Conservation (phyloP, 2,329 filamentous ascomycete species). For the Paecilomyces sp. region DNA sequence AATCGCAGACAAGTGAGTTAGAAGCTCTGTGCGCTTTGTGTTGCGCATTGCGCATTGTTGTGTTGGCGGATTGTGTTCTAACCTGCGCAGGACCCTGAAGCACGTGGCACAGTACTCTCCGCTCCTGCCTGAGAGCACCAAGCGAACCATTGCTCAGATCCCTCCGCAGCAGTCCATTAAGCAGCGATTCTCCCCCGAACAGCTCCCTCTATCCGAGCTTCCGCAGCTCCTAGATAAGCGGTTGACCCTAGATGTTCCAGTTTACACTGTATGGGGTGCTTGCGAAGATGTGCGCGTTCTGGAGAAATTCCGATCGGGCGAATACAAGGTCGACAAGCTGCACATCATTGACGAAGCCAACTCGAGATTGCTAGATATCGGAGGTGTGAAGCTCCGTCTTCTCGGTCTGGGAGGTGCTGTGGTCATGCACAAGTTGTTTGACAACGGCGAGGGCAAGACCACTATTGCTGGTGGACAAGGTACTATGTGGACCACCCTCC, state of each 20-base stretch:
- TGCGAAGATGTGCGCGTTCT: conserved; percentile 96
- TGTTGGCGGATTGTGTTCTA: conserved; percentile 7
- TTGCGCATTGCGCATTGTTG: conserved; percentile 2
- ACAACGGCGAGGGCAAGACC: conserved; percentile 94
- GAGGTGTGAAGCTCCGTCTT: conserved; percentile 90
- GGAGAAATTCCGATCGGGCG: conserved; percentile 93
- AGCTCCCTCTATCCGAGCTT: conserved; percentile 88
- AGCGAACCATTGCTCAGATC: conserved; percentile 58
- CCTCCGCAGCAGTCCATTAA: conserved; percentile 68
- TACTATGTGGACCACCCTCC: conserved; percentile 97
- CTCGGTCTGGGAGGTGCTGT: conserved; percentile 92
- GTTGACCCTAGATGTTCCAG: conserved; percentile 86
- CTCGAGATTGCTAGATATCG: conserved; percentile 88
- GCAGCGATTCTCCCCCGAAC: conserved; percentile 69
- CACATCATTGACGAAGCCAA: conserved; percentile 98
- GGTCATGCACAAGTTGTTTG: conserved; percentile 99
- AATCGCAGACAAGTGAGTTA: conserved; percentile 89
- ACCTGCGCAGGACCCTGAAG: conserved; percentile 68
- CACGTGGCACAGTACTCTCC: conserved; percentile 98
- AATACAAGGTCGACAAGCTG: conserved; percentile 96
- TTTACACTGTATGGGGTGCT: conserved; percentile 98
- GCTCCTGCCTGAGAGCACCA: conserved; percentile 70
- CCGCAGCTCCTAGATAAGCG: conserved; percentile 80
- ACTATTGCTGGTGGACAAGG: conserved; percentile 97
- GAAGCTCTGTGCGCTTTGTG: background rate